phyloP scores from a whole-genome alignment of 768 basidiomycete genomes.

The Termitomyces sp. region DNA sequence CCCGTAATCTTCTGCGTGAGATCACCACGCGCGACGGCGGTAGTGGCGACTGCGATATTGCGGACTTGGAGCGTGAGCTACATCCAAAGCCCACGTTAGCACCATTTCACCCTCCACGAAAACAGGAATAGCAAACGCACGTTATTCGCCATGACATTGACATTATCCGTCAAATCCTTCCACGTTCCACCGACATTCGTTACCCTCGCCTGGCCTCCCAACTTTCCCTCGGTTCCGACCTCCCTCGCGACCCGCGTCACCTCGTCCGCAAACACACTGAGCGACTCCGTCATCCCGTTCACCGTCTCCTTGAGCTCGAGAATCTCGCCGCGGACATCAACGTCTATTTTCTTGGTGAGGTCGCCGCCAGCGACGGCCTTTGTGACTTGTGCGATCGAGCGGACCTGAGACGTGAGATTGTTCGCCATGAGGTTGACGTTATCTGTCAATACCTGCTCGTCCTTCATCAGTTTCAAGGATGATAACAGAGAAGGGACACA shows the following conservation, averaged over 20 bases:
- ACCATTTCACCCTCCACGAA: background rate
- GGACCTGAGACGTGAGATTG: slow-evolving; percentile 89
- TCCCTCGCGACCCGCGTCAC: slow-evolving; percentile 85
- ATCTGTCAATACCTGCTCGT: slow-evolving; percentile 51
- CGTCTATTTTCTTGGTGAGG: slow-evolving; percentile 88
- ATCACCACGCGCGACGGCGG: slow-evolving; percentile 92
- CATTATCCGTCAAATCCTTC: slow-evolving; percentile 95
- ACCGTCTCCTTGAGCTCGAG: slow-evolving; percentile 88
- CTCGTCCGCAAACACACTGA: slow-evolving; percentile 84
- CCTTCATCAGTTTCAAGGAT: background rate
- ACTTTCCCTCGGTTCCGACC: slow-evolving; percentile 93
- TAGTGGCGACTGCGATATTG: slow-evolving; percentile 90
- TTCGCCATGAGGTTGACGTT: slow-evolving; percentile 89
- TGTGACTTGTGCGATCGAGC: slow-evolving; percentile 84
- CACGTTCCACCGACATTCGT: slow-evolving; percentile 95
- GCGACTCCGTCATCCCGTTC: slow-evolving; percentile 89
- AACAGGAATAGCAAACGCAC: slow-evolving; percentile 52
- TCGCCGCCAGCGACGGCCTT: slow-evolving; percentile 94
- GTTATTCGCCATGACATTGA: slow-evolving; percentile 94
- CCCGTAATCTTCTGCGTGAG: slow-evolving; percentile 91
- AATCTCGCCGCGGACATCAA: slow-evolving; percentile 92
- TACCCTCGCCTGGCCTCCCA: slow-evolving; percentile 94
- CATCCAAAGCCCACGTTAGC: background rate
- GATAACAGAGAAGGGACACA: too few relatives aligned
- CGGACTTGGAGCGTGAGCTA: slow-evolving; percentile 91